Evolutionary conservation across 1,284 basidiomycete species (phyloP).

Genomic region (Ustilago esculenta): DNA sequence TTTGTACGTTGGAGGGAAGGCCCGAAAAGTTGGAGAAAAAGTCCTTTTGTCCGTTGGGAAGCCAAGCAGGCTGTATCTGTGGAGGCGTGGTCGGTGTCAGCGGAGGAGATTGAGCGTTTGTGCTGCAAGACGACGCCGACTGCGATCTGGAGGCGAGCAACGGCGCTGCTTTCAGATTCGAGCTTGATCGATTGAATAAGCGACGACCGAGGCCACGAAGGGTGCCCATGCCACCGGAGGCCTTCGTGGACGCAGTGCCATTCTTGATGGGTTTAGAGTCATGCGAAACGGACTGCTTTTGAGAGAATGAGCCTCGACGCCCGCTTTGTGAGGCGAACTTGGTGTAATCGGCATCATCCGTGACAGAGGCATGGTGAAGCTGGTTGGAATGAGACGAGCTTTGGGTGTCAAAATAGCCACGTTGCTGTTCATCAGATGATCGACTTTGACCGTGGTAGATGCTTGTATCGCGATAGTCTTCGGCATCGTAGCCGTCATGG

Average conservation of each 20-base stretch:
- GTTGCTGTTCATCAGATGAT: constrained; percentile 11
- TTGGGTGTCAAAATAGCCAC: background rate
- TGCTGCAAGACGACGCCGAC: constrained; percentile 34
- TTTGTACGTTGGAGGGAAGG: constrained; percentile 14
- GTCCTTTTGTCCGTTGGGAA: constrained; percentile 46
- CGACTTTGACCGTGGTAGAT: constrained; percentile 16
- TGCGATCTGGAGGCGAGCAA: constrained; percentile 33
- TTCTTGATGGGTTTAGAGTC: constrained; percentile 13
- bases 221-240: constrained; percentile 12
- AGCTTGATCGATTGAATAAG: constrained; percentile 36
- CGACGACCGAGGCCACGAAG: constrained; percentile 31
- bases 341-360: constrained; percentile 17
- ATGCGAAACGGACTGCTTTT: constrained; percentile 5
- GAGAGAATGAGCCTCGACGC: constrained; percentile 4
- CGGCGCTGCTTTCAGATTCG: constrained; percentile 20
- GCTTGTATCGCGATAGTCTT: constrained; percentile 4
- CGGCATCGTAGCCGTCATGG: constrained; percentile 19
- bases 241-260: background rate
- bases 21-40: constrained; percentile 30
- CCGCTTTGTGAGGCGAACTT: constrained; percentile 1
- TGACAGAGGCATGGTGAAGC: background rate
- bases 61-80: constrained; percentile 26
- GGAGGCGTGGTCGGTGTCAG: constrained; percentile 40
- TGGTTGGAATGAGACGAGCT: constrained; percentile 5
- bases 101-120: constrained; percentile 35